phyloP scores from a whole-genome alignment of 139 green algal species.

The Chlorella vulgaris region DNA sequence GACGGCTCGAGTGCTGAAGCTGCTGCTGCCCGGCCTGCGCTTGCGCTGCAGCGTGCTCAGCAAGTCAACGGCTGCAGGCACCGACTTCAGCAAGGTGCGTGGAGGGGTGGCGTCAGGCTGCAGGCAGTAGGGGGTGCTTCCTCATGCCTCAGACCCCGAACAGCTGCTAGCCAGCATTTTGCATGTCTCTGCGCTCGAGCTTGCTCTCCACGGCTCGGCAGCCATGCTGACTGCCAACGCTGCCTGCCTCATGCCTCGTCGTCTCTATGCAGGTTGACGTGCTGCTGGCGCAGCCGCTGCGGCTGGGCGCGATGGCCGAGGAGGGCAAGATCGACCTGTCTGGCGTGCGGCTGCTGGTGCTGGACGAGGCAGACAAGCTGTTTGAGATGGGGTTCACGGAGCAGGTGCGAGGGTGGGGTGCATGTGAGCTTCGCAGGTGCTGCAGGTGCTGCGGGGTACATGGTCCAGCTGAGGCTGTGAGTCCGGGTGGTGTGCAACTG shows the following conservation, averaged over 20 bases:
- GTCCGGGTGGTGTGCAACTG: too few species aligned
- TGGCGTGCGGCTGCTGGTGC: constrained; percentile 65
- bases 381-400: constrained; percentile 91
- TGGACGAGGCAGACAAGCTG: constrained; percentile 98
- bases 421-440: background rate
- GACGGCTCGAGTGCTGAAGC: constrained; percentile 75
- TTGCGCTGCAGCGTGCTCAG: constrained; percentile 77
- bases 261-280: constrained; percentile 69
- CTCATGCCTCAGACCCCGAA: too few species aligned
- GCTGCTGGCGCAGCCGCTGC: constrained; percentile 88
- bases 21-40: constrained; percentile 69
- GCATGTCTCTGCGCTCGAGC: too few species aligned
- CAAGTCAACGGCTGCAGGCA: constrained; percentile 72
- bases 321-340: constrained; percentile 44
- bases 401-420: constrained; percentile 53
- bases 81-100: constrained; percentile 66
- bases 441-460: background rate
- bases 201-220: too few species aligned
- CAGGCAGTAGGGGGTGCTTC: too few species aligned
- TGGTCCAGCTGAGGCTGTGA: too few species aligned
- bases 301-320: constrained; percentile 66
- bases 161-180: too few species aligned
- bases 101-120: background rate
- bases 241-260: background rate
- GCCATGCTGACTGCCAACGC: too few species aligned